Evolutionary conservation across 2,329 filamentous ascomycete species (phyloP), one percentile per base, ranked within the genome.

Genomic region (Pseudonectria buxi): DNA sequence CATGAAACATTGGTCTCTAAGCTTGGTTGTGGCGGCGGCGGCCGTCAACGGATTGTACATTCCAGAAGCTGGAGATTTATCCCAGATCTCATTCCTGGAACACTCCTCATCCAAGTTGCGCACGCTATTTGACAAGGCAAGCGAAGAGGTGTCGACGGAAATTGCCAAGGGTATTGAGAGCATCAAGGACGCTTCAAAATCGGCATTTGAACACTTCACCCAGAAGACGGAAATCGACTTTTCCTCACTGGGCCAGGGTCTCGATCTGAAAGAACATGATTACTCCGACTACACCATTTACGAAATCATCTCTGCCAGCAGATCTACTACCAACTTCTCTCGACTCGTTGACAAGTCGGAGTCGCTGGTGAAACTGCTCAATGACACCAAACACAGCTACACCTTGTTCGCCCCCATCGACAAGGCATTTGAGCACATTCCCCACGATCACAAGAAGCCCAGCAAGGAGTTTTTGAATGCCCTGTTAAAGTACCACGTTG

Each of bases 321-420:
- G 88, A 51, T 74, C 86, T 62, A 89, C 86, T 2, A 83, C 76
- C 32, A 83, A 81, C 58, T 81, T 95, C 29, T 78, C 82, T 18
- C 75, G 82, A 54, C 66, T 88, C n/a, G 73, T 95, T 47, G 71
- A 83, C 42, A 71, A 87, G 41, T 80, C 84, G 55, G 71, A 79
- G 1, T 77, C 86, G 34, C 65, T 95, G 1, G 78, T 90, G 25
- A 59, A 82, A 35, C 58, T 79, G 4, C 73, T 95, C 18, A 92
- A 94, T 62, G 74, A 75, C 52, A 90, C 85, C 2, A 63, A 74
- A 25, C 68, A 74, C 14, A 89, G 90, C 59, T 77, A 82, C 53
- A 95, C 89, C 1, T 62, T 92, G 33, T 94, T 95, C 51, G 83
- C 85, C 2, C 89, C 89, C 0, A 78, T 76, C 1, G 78, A 95